Conservation (phyloP, 306 rosid genomes). For the Notholithocarpus densiflorus region DNA sequence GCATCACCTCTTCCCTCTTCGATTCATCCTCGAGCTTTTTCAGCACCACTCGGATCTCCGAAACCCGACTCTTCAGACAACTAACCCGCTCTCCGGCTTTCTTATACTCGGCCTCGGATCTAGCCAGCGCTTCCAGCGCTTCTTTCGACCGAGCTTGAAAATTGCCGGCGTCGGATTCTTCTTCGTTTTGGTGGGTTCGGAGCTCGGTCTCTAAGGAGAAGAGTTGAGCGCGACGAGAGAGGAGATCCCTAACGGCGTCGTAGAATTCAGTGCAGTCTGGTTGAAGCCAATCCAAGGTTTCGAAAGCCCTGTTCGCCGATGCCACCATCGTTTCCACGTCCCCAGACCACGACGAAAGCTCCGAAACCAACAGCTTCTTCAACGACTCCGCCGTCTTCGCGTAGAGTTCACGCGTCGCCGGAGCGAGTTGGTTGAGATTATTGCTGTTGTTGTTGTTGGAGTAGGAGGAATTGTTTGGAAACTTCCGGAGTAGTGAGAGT, state of each 20-base stretch:
- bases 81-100: not conserved
- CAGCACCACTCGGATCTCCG: not conserved
- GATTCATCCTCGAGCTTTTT: not conserved
- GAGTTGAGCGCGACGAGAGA: not conserved
- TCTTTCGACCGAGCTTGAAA: not conserved
- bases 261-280: not conserved
- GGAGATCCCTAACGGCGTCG: not conserved
- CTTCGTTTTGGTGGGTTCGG: not conserved
- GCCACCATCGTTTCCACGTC: conserved; percentile 1
- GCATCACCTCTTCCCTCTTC: not conserved
- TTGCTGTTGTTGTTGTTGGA: too few species aligned
- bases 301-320: not conserved
- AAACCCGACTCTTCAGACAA: not conserved
- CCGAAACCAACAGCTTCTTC: conserved; percentile 5
- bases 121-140: not conserved
- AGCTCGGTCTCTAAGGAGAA: not conserved
- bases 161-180: not conserved
- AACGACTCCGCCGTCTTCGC: not conserved
- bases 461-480: not conserved
- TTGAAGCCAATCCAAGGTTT: not conserved
- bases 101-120: not conserved
- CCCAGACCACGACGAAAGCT: not conserved
- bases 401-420: not conserved
- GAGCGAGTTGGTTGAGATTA: not conserved
- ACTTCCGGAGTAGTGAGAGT: not conserved